phyloP scores from a whole-genome alignment of 2,329 filamentous ascomycete genomes.

The Dothidotthia symphoricarpi region DNA sequence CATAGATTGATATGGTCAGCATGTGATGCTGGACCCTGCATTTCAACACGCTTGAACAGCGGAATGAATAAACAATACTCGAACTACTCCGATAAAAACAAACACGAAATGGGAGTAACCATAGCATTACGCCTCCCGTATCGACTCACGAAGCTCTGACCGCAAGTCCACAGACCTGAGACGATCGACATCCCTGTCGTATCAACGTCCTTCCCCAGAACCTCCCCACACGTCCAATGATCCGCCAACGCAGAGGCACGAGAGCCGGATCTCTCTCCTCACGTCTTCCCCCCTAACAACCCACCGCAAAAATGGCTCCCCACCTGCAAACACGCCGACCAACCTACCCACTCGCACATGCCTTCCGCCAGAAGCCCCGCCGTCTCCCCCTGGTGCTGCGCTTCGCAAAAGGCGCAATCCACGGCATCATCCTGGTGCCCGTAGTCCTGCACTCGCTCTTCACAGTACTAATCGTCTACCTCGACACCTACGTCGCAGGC shows the following conservation, averaged over 20 bases:
- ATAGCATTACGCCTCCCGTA: too few species aligned
- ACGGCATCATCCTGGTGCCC: conserved; percentile 57
- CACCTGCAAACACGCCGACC: conserved; percentile 28
- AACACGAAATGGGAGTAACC: too few species aligned
- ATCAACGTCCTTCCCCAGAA: conserved; percentile 1
- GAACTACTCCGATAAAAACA: too few species aligned
- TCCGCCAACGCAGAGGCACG: not conserved
- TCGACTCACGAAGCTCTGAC: not conserved
- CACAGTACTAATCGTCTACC: conserved; percentile 58
- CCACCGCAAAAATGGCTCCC: conserved; percentile 6
- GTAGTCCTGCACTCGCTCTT: conserved; percentile 59
- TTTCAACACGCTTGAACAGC: too few species aligned
- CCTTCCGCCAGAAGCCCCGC: conserved; percentile 48
- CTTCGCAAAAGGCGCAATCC: conserved; percentile 64
- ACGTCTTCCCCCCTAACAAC: not conserved
- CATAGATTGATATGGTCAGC: too few species aligned
- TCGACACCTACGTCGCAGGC: conserved; percentile 52
- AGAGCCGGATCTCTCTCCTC: not conserved
- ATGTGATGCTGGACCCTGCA: too few species aligned
- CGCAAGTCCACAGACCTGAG: not conserved
- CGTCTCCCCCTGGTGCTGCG: conserved; percentile 64
- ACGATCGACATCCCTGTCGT: not conserved
- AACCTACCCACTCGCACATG: conserved; percentile 49
- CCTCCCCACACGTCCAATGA: not conserved
- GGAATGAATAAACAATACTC: too few species aligned